These are phyloP conservation scores for Curvularia lunata DNA, from an alignment of 2,329 filamentous ascomycete genomes.

Conservation along the genomic window DNA sequence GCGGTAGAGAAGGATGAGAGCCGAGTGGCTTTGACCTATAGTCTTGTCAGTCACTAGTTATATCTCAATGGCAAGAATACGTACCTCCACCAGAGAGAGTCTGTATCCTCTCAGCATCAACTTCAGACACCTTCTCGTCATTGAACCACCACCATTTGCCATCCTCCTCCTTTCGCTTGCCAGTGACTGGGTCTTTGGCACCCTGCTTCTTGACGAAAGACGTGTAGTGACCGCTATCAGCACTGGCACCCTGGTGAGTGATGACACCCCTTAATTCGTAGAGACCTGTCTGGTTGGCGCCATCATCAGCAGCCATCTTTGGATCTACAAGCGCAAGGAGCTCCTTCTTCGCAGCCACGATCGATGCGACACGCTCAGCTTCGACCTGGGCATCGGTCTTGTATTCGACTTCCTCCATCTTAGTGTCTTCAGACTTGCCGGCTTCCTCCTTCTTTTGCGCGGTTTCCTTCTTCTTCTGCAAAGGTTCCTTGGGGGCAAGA, in stretches of 20 bases:
- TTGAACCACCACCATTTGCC: conserved; percentile 99
- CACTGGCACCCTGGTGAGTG: conserved; percentile 94
- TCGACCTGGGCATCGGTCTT: conserved; percentile 96
- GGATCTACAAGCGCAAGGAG: conserved; percentile 78
- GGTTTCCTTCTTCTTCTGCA: conserved; percentile 59
- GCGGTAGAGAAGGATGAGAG: conserved; percentile 79
- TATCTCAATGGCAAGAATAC: conserved; percentile 26
- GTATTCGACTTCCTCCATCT: conserved; percentile 75
- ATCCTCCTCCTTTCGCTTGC: conserved; percentile 80
- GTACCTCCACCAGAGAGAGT: conserved; percentile 84
- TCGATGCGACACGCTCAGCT: conserved; percentile 76
- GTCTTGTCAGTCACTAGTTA: conserved; percentile 22
- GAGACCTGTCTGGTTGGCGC: conserved; percentile 89
- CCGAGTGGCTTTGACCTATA: conserved; percentile 75
- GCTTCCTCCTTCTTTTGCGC: conserved; percentile 59
- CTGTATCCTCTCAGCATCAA: conserved; percentile 88
- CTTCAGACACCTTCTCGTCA: conserved; percentile 94
- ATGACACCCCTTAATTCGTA: conserved; percentile 95
- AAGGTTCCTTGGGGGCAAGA: conserved; percentile 55
- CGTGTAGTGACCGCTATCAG: conserved; percentile 97
- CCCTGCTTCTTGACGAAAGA: conserved; percentile 94
- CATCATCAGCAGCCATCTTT: conserved; percentile 75
- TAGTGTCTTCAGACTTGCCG: conserved; percentile 64
- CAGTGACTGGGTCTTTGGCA: conserved; percentile 73
- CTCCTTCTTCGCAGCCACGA: conserved; percentile 86